Conservation (phyloP, 1,284 basidiomycete species). For the Ganoderma resinaceum region DNA sequence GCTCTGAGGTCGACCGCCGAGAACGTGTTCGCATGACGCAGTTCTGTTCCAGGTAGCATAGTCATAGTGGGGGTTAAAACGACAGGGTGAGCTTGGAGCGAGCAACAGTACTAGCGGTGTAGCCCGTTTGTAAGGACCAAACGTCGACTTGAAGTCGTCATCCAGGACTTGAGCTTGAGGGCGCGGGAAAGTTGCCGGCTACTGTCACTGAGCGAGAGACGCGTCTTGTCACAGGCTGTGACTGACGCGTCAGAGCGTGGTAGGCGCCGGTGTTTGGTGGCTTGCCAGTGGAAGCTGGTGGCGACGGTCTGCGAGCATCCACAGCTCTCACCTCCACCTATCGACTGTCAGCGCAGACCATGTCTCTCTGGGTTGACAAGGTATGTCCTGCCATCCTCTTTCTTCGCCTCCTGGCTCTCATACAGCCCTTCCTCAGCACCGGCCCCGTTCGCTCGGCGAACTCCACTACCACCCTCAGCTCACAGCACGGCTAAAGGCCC, state of each 20-base stretch:
- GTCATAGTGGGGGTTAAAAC: no score
- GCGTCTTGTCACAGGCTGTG: conserved; percentile 23
- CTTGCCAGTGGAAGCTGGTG: no score
- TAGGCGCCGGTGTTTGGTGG: background rate
- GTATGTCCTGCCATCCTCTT: conserved; percentile 45
- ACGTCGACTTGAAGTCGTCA: no score
- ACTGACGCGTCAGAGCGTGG: conserved; percentile 9
- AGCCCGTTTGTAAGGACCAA: no score
- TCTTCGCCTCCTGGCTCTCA: background rate
- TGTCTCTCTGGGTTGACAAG: conserved; percentile 93
- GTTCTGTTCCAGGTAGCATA: background rate
- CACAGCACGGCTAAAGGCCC: conserved; percentile 80
- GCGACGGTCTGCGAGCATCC: background rate
- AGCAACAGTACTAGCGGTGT: no score
- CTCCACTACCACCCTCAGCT: conserved; percentile 91
- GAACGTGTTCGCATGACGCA: background rate
- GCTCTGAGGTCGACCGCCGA: no score
- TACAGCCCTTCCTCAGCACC: conserved; percentile 61
- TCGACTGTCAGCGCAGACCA: conserved; percentile 39
- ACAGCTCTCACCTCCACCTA: no score
- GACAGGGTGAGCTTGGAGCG: no score
- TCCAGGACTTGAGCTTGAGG: no score
- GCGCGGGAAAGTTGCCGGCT: background rate
- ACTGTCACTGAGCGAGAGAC: background rate
- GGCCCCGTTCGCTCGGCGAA: conserved; percentile 85